Conservation (phyloP, 2,329 filamentous ascomycete genomes). For the Monilinia laxa region DNA sequence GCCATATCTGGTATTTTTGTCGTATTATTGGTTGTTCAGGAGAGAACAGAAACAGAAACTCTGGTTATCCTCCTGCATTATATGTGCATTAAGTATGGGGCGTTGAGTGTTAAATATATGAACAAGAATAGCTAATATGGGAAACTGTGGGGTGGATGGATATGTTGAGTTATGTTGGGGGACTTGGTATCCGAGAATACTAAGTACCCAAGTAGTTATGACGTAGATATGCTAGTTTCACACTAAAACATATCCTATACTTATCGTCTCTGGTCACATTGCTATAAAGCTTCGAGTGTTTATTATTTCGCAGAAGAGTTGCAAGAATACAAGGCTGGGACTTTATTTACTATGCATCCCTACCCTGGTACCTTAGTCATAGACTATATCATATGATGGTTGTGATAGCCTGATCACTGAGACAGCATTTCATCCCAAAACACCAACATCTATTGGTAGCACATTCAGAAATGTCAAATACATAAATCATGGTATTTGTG, state of each 20-base stretch:
- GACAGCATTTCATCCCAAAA: not conserved
- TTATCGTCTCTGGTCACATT: no score
- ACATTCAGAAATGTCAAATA: not conserved
- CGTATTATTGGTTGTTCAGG: conserved; percentile 13
- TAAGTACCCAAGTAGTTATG: not conserved
- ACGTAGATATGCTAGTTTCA: conserved; percentile 10
- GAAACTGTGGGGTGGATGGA: conserved; percentile 19
- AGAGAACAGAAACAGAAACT: conserved; percentile 4
- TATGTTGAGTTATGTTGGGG: conserved; percentile 18
- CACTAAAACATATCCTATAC: no score
- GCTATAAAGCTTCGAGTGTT: not conserved
- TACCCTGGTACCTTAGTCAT: not conserved
- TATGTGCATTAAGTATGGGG: conserved; percentile 18
- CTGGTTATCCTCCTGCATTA: conserved; percentile 16
- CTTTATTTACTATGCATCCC: not conserved
- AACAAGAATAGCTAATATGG: conserved; percentile 2
- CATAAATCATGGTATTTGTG: not conserved
- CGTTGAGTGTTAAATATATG: not conserved
- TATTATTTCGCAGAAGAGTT: not conserved
- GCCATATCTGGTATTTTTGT: conserved; percentile 37
- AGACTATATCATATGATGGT: not conserved
- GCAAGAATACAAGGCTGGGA: no score
- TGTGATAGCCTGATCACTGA: not conserved
- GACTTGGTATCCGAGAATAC: conserved; percentile 8
- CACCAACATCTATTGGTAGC: not conserved